Evolutionary conservation across 148 eudicot genomes (phyloP), one percentile per base, ranked within the genome.

Genomic region (Nepenthes gracilis): DNA sequence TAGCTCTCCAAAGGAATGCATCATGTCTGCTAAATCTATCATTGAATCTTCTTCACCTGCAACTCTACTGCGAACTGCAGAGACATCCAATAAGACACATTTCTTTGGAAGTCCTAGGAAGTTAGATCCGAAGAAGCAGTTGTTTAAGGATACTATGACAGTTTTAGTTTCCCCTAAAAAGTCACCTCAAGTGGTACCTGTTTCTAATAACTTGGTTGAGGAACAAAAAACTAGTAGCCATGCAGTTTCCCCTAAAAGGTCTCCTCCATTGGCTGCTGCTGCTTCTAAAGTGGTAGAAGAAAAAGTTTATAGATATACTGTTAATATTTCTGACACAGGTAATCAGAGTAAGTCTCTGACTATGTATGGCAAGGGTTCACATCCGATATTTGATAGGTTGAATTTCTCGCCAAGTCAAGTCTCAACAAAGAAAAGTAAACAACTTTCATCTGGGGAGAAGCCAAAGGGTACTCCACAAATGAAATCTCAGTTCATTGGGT

Each of bases 391-490:
- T 72, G 86, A 82, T 60, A 61, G 72, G 37, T 71, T 67, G 23
- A 70, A 60, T 52, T 54, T 68, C 65, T 73, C 74, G 64, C 76
- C 64, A 51, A 65, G 61, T 64, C 83, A 75, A 54, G 69, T 59
- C 57, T 60, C 71, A 62, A 59, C 9, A 43, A 80, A 80, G 53
- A 78, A 73, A 74, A 80, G 48, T 54, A 85, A 65, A 75, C 62
- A 67, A 15, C 37, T 67, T 68, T 71, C 74, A 45, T 74, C 82
- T 34, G 81, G 58, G 36, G 96, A 82, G 64, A 79, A 67, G 72
- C 70, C 68, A 33, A 81, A 76, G 76, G 69, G 64, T 59, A 70
- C 80, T 58, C 75, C 85, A 60, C 78, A 77, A 60, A 54, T 75
- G 33, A 51, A 43, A 68, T 54, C 55, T 14, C 67, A 64, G 67